A percentile compares a stretch with the other conserved stretches of the same genome.
These are phyloP conservation scores for Bolboschoenus planiculmis DNA, from an alignment of 176 grass and related monocot species.

Conservation along the genomic window DNA sequence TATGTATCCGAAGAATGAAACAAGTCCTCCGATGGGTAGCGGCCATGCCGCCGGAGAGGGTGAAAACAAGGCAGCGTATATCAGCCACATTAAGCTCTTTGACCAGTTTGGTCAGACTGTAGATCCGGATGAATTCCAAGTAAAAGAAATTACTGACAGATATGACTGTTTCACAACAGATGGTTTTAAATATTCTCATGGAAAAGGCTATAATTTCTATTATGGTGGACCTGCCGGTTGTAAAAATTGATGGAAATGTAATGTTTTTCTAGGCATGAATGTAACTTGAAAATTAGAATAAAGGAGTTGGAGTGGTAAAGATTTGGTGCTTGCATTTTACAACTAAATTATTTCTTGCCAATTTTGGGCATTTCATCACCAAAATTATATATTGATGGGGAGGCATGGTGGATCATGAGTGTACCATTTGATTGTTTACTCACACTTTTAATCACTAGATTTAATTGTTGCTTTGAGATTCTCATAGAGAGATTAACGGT, in stretches of 20 bases:
- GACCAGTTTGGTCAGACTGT: neutral
- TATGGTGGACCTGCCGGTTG: slow-evolving; percentile 14
- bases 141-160: neutral
- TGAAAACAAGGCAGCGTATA: slow-evolving; percentile 19
- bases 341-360: no score
- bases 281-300: neutral
- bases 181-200: neutral
- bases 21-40: slow-evolving; percentile 25
- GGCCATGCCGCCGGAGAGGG: neutral
- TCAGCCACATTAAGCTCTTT: slow-evolving; percentile 5
- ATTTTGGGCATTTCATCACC: no score
- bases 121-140: neutral
- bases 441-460: no score
- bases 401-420: no score
- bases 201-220: neutral
- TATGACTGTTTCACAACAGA: neutral
- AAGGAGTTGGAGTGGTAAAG: no score
- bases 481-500: no score
- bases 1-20: slow-evolving; percentile 8
- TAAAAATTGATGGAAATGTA: neutral
- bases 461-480: no score
- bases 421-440: no score
- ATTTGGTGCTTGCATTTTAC: no score
- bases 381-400: no score
- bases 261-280: neutral